Evolutionary conservation across 495 filamentous ascomycete species (phyloP), one percentile per base, ranked within the genome.

Genomic region (Bacidia gigantensis): DNA sequence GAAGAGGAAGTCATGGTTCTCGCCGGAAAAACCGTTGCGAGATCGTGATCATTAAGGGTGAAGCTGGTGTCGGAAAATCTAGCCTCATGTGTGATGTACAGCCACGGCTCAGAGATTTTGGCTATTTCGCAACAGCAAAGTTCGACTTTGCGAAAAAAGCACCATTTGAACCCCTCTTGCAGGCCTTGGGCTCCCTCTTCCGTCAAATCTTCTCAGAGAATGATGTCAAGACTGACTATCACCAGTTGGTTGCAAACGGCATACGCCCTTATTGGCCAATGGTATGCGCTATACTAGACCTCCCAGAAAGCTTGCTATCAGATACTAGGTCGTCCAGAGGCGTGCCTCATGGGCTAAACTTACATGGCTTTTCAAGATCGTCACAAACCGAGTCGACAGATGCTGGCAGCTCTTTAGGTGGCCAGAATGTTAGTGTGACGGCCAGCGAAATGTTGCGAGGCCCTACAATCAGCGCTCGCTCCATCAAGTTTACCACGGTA

Each of bases 161-260:
- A 0, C 86, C 89, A 2, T 95, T 90, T 62, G 87, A 88, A 25
- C 86, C 88, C 0, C 76, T 94, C 38, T 72, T 92, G 2, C 84
- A 83, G 59, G 69, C 89, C 1, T 69, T 94, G 54, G 85, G 85
- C 3, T 89, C 84, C 38, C 69, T 94, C 3, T 84, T 95, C 56
- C 84, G 87, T 46, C 89, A 95, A 58, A 88, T 93, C 7, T 94
- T 90, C 69, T 89, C 87, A 0, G 88, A 95, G 62, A 82, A 81
- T 49, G 85, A 94, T 65, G 83, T 89, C 1, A 80, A 81, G 1
- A 93, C 84, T 0, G 75, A 83, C 2, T 92, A 93, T 58, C 89
- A 95, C 54, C 76, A 84, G 50, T 73, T 72, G 46, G 65, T 95
- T 17, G 80, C 86, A 51, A 71, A 76, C 20, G 84, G 84, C 50